These are phyloP conservation scores for Mucor irregularis DNA, from an alignment of 371 early-diverging fungal species.

Conservation along the genomic window DNA sequence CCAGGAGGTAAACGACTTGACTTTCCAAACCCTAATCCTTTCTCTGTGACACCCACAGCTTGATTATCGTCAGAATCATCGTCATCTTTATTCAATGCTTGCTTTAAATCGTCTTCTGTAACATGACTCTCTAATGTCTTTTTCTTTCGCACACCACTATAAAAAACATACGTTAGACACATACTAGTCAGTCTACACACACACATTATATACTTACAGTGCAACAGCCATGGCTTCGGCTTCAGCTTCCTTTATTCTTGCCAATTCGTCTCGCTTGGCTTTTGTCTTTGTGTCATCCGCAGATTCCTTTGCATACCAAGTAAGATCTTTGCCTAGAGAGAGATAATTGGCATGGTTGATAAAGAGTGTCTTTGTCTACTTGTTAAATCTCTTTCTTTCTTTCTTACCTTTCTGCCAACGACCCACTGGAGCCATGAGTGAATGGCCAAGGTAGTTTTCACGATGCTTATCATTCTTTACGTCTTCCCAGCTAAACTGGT, in stretches of 20 bases:
- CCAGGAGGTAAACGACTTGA: constrained; percentile 17
- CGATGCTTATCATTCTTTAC: constrained; percentile 85
- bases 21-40: constrained; percentile 66
- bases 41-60: constrained; percentile 29
- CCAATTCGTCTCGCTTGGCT: constrained; percentile 52
- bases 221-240: constrained; percentile 81
- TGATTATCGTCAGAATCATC: constrained; percentile 44
- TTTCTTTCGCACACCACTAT: constrained; percentile 56
- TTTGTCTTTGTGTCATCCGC: constrained; percentile 28
- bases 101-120: constrained; percentile 60
- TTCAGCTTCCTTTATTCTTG: constrained; percentile 72
- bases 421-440: constrained; percentile 81
- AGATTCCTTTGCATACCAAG: constrained; percentile 73
- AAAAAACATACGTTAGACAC: background rate
- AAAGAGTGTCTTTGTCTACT: background rate
- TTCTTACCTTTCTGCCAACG: constrained; percentile 61
- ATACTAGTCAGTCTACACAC: background rate
- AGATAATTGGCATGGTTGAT: background rate
- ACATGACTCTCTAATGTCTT: constrained; percentile 53
- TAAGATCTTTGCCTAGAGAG: constrained; percentile 66
- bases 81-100: constrained; percentile 48
- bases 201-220: constrained; percentile 47
- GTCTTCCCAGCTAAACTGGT: constrained; percentile 69
- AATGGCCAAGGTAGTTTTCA: constrained; percentile 87
- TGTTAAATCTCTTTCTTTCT: too few relatives aligned